These are phyloP conservation scores for Umbilicus rupestris DNA, from an alignment of 164 flowering plant species.

Conservation along the genomic window DNA sequence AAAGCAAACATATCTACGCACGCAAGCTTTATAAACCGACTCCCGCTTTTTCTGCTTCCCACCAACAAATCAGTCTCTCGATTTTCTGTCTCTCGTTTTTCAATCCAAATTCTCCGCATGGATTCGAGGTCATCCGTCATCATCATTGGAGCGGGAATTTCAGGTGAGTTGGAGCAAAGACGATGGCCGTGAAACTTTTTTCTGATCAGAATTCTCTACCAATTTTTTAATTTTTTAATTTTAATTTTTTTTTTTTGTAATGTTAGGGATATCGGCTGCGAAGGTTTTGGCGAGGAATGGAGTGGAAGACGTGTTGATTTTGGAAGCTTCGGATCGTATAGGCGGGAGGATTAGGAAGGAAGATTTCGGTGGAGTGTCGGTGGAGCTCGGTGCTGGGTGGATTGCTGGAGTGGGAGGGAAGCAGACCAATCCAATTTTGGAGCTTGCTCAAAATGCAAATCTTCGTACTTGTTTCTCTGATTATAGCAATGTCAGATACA, in stretches of 20 bases:
- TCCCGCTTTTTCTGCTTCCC: slow-evolving; percentile 25
- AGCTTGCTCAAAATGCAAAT: slow-evolving; percentile 42
- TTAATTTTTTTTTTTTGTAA: neutral
- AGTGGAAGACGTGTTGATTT: slow-evolving; percentile 53
- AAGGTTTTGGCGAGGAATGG: slow-evolving; percentile 72
- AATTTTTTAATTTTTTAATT: neutral
- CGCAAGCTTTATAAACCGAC: slow-evolving; percentile 23
- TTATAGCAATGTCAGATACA: slow-evolving; percentile 79
- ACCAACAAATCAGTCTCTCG: neutral
- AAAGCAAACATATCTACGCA: neutral
- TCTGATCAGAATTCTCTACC: too few relatives aligned
- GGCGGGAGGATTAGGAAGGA: slow-evolving; percentile 79
- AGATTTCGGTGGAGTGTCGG: slow-evolving; percentile 58
- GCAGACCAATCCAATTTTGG: slow-evolving; percentile 80
- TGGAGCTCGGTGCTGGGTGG: slow-evolving; percentile 96
- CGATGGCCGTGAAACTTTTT: neutral
- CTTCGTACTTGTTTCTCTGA: slow-evolving; percentile 82
- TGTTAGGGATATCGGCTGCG: slow-evolving; percentile 71
- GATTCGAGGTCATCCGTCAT: slow-evolving; percentile 44
- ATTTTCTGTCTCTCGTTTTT: neutral
- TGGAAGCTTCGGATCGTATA: slow-evolving; percentile 80
- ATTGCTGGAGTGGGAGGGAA: slow-evolving; percentile 82
- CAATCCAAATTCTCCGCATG: neutral
- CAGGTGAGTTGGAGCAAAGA: slow-evolving; percentile 30
- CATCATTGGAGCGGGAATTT: slow-evolving; percentile 83